Evolutionary conservation across 1,284 basidiomycete species (phyloP), one percentile per base, ranked within the genome.

Genomic region (Dichomitus squalens): DNA sequence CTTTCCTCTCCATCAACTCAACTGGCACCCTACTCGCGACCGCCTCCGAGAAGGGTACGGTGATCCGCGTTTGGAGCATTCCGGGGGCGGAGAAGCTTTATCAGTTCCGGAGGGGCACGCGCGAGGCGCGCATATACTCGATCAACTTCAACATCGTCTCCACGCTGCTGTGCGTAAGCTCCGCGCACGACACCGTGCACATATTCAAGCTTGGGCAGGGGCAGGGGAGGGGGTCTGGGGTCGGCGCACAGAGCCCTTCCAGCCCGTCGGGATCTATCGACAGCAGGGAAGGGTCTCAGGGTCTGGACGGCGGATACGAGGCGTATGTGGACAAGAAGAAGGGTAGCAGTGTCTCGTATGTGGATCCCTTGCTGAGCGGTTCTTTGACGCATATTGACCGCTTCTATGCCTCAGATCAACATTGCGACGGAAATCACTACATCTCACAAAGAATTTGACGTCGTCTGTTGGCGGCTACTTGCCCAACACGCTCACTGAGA

Each of bases 141-240:
- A 92, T 99, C 75, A 94, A 90, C 66, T 98, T 98, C 75, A 99
- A 99, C 69, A 74, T 87, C 2, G 87, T 93, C 35, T 87, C 86
- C 18, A 90, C 88, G 3, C 73, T 99, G 12, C 76, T 99, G 14
- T 94, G 93, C 2, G 96, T 98, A 7, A 92, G 89, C 67, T 91
- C 87, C 7, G 96, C 95, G 62, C 93, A 95, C 60, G 95, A 95
- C 64, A 99, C 96, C 7, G 95, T 99, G 34, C 97, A 99, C 74
- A 91, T 99, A 50, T 99, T 98, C 79, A 94, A 93, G 71, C 79
- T 99, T 4, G 83, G 84, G 63, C 58, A 74, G 53, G 64, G 73
- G 62, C 63, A 68, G 60, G 54, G 64, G 6, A 11, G 49, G 20
- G 51, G 44, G 31, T 55, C 66, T 18, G 65, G 64, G 27, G 53